A percentile compares a stretch with the other conserved stretches of the same genome.
These are phyloP conservation scores for Hypoxylon sp. DNA, from an alignment of 2,329 filamentous ascomycete species.

Conservation along the genomic window DNA sequence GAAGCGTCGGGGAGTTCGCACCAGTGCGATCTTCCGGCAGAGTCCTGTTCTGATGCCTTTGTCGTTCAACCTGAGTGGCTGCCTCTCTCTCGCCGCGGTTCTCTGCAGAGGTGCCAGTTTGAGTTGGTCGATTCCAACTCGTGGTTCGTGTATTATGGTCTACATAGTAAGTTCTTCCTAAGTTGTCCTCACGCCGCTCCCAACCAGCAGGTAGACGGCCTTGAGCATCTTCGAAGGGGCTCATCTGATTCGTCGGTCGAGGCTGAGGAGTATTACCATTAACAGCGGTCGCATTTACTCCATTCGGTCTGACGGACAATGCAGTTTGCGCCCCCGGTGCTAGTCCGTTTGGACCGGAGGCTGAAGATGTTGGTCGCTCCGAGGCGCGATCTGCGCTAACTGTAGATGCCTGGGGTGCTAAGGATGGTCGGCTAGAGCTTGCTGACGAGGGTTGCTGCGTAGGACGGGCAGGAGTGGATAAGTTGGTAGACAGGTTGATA, in stretches of 20 bases:
- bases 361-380: constrained; percentile 68
- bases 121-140: constrained; percentile 94
- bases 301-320: constrained; percentile 64
- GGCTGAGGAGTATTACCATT: constrained; percentile 58
- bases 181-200: constrained; percentile 95
- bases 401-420: constrained; percentile 63
- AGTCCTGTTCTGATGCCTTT: constrained; percentile 94
- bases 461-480: constrained; percentile 76
- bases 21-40: constrained; percentile 96
- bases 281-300: constrained; percentile 59
- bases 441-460: constrained; percentile 54
- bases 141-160: constrained; percentile 98
- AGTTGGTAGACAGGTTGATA: constrained; percentile 94
- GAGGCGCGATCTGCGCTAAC: constrained; percentile 62
- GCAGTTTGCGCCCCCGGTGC: constrained; percentile 59
- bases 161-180: constrained; percentile 97
- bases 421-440: constrained; percentile 63
- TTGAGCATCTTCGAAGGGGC: constrained; percentile 96
- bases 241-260: constrained; percentile 73
- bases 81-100: constrained; percentile 86
- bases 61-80: constrained; percentile 91
- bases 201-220: constrained; percentile 92
- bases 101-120: constrained; percentile 78
- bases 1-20: constrained; percentile 87
- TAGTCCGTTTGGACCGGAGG: constrained; percentile 65